Evolutionary conservation across 78 protist species (phyloP), one percentile per base, ranked within the genome.

Genomic region (Monosiga brevicollis): DNA sequence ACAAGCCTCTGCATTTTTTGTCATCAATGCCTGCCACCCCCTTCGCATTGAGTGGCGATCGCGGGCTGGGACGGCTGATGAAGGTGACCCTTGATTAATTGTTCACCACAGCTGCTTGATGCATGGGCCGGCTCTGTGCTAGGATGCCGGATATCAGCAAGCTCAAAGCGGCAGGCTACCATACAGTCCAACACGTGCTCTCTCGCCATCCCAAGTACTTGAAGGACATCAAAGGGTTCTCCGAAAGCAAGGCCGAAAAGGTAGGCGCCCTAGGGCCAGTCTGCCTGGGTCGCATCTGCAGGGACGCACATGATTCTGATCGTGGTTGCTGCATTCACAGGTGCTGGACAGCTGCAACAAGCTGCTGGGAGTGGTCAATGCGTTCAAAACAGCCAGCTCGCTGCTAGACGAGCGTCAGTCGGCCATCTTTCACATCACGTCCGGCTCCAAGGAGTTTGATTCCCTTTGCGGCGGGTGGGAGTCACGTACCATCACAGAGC

Each of bases 401-500:
- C 54, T 70, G 35, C 35, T 37, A 0, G 74, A n/a, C 20, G 10
- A 2, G 22, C 83, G 88, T 24, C 77, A 90, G 54, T 86, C 94
- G 29, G 77, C 15, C 29, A 20, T 95, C 78, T 26, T 95, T 76
- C 79, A 82, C 23, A 72, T 97, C 34, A 83, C 96, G 3, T 96
- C 99, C 0, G 99, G 99, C 39, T 70, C 88, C 38, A 90, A 86
- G 34, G 97, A 95, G 76, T 82, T 97, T 6, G 97, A 96, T 87
- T 86, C 62, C 35, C 78, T 85, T 11, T 92, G 90, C 2, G 87
- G 99, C 40, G 99, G 99, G n/a, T 76, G 96, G 62, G 99, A 97
- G 87, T 91, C 98, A 20, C 98, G 96, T 2, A 86, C 94, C 37
- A 95, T 97, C 80, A 98, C 99, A n/a, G 99, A 98, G 86, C 80